phyloP scores from a whole-genome alignment of 495 filamentous ascomycete species.

The Emericellopsis terricola region DNA sequence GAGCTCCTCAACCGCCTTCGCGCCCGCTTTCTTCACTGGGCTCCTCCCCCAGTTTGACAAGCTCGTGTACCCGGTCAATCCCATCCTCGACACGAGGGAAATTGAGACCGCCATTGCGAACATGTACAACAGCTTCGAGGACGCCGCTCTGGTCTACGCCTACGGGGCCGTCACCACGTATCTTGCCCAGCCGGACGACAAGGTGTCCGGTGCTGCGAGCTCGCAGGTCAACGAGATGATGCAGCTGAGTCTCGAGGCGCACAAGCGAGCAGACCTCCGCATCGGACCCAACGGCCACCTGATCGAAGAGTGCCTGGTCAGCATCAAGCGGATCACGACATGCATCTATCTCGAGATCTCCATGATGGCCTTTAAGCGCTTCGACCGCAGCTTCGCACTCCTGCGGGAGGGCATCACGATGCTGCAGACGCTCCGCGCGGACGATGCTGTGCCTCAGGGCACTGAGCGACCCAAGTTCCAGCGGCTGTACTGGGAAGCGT shows the following conservation, averaged over 20 bases:
- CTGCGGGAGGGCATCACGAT: conserved; percentile 4
- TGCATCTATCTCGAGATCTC: conserved; percentile 3
- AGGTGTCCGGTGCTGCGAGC: background rate
- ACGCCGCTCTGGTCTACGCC: conserved; percentile 2
- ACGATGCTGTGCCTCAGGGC: background rate
- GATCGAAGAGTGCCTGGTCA: background rate
- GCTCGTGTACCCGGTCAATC: conserved; percentile 2
- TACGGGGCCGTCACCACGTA: conserved; percentile 9
- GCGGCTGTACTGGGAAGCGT: conserved; percentile 4
- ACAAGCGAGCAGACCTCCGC: background rate
- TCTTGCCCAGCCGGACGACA: conserved; percentile 5
- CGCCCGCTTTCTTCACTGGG: conserved; percentile 4
- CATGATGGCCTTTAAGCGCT: conserved; percentile 3
- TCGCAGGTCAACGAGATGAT: background rate
- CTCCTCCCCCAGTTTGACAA: conserved; percentile 3
- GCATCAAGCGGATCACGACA: conserved; percentile 1
- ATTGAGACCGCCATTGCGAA: background rate
- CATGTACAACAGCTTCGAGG: background rate
- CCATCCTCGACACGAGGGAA: conserved; percentile 3
- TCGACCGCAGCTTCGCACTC: conserved; percentile 2
- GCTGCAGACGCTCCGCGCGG: conserved; percentile 1
- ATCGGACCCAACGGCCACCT: background rate
- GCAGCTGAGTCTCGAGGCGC: background rate
- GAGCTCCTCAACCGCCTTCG: too few relatives aligned
- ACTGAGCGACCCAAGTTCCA: conserved; percentile 1